Conservation (phyloP, 352 stramenopile genomes). For the Phytophthora ohioensis region DNA sequence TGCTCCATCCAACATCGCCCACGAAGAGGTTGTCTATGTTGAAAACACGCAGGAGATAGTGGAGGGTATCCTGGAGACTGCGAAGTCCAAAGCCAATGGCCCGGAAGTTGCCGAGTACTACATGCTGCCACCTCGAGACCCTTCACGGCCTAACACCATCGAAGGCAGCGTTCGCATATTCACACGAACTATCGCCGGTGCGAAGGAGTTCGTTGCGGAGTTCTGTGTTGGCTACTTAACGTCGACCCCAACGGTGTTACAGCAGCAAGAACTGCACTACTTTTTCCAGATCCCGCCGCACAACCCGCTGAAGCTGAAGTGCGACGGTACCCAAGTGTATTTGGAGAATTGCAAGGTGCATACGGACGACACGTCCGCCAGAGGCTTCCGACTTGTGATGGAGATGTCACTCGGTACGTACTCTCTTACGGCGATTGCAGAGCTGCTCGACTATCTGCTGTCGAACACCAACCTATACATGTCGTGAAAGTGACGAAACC, state of each 20-base stretch:
- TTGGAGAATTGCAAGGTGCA: constrained; percentile 29
- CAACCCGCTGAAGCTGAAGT: constrained; percentile 42
- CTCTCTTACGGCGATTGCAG: constrained; percentile 30
- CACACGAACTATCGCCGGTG: neutral
- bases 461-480: constrained; percentile 34
- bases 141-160: constrained; percentile 9
- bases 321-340: constrained; percentile 21
- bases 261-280: constrained; percentile 40
- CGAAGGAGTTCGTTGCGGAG: constrained; percentile 25
- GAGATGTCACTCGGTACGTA: constrained; percentile 31
- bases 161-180: constrained; percentile 38
- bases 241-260: constrained; percentile 16
- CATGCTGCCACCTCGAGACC: constrained; percentile 37
- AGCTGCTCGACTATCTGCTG: constrained; percentile 43
- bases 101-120: constrained; percentile 26
- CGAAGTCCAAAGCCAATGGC: constrained; percentile 2
- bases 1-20: neutral
- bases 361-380: constrained; percentile 22
- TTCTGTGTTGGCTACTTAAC: constrained; percentile 41
- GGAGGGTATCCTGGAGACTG: constrained; percentile 27
- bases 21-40: constrained; percentile 21
- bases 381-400: constrained; percentile 37
- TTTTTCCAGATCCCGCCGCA: constrained; percentile 48
- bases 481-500: neutral
- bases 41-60: constrained; percentile 37